Conservation (phyloP, 2,329 filamentous ascomycete genomes). For the Albophoma yamanashiensis region DNA sequence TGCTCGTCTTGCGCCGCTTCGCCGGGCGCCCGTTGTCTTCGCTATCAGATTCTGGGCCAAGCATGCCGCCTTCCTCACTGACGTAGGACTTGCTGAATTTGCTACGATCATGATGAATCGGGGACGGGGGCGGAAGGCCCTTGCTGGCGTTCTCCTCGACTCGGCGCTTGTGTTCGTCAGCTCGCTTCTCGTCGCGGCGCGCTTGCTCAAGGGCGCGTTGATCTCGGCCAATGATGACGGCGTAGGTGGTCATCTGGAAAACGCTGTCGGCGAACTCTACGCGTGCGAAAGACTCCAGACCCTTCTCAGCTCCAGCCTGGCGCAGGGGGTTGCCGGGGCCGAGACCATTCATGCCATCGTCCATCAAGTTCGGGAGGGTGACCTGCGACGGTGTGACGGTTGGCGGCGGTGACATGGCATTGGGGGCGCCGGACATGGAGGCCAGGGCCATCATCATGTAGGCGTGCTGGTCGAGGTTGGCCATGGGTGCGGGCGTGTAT, state of each 20-base stretch:
- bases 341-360: conserved; percentile 17
- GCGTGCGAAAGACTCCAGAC: conserved; percentile 45
- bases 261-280: conserved; percentile 65
- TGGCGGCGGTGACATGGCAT: conserved; percentile 28
- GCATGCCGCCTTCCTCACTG: conserved; percentile 59
- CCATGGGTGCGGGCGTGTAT: conserved; percentile 20
- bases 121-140: conserved; percentile 40
- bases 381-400: conserved; percentile 36
- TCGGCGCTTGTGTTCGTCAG: conserved; percentile 31
- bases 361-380: conserved; percentile 27
- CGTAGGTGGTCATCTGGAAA: conserved; percentile 69
- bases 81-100: conserved; percentile 56
- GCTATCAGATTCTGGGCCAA: conserved; percentile 50
- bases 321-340: conserved; percentile 19
- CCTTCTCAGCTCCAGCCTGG: conserved; percentile 25
- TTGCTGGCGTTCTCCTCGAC: conserved; percentile 34
- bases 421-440: conserved; percentile 23
- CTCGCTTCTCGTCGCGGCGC: conserved; percentile 37
- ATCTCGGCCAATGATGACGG: conserved; percentile 63
- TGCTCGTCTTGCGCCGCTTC: conserved; percentile 36
- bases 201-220: conserved; percentile 47
- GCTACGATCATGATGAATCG: conserved; percentile 37
- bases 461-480: conserved; percentile 24
- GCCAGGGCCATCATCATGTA: conserved; percentile 36
- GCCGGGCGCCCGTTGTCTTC: conserved; percentile 35